phyloP scores from a whole-genome alignment of 306 rosid species.

The Sindora glabra region DNA sequence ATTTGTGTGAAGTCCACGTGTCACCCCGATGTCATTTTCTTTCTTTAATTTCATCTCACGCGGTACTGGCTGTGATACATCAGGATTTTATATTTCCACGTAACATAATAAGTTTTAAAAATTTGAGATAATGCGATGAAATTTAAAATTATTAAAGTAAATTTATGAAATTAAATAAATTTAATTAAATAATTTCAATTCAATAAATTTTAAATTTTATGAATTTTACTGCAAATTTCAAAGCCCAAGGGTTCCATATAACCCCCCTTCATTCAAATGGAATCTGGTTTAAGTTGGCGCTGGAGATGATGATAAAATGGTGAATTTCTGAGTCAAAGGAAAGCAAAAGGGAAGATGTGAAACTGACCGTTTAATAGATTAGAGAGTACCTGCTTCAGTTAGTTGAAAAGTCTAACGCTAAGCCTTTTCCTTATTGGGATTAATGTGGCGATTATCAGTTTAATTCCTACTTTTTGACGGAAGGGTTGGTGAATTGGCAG shows the following conservation, averaged over 20 bases:
- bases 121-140: no score
- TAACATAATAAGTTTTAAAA: no score
- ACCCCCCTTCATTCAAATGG: no score
- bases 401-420: not conserved
- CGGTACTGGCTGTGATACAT: not conserved
- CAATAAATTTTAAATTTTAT: no score
- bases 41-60: not conserved
- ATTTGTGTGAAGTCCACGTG: constrained; percentile 16
- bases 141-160: no score
- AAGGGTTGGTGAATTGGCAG: not conserved
- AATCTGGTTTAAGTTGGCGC: no score
- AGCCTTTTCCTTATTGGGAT: not conserved
- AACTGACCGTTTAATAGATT: not conserved
- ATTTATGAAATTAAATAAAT: no score
- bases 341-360: not conserved
- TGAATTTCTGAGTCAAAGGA: constrained; percentile 2
- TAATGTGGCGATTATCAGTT: not conserved
- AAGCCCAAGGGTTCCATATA: no score
- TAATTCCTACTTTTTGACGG: not conserved
- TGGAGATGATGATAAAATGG: not conserved
- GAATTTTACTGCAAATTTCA: no score
- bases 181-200: no score
- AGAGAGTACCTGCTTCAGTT: not conserved
- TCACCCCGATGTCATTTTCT: not conserved
- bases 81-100: no score